Conservation (phyloP, 2,329 filamentous ascomycete genomes). For the Fusarium mundagurra region DNA sequence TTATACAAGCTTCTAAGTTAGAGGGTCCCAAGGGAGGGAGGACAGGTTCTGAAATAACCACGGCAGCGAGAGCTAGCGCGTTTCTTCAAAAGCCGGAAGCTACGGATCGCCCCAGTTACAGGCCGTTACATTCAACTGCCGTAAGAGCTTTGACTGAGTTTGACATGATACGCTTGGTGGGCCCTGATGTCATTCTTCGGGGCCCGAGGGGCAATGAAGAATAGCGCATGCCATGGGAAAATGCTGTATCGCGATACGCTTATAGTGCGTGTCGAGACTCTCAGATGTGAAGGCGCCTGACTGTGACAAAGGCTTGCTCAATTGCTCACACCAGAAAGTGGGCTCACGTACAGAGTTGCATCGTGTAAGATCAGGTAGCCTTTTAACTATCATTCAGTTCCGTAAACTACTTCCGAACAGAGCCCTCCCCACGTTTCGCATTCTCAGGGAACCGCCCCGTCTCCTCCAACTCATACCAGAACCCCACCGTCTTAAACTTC, state of each 20-base stretch:
- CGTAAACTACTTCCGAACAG: not conserved
- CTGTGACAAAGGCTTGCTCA: too few species aligned
- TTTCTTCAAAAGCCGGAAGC: not conserved
- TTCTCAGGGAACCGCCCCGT: not conserved
- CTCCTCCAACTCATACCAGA: not conserved
- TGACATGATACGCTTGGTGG: not conserved
- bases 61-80: not conserved
- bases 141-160: not conserved
- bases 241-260: too few species aligned
- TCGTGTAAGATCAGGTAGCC: too few species aligned
- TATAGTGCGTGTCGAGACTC: too few species aligned
- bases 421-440: not conserved
- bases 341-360: not conserved
- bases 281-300: not conserved
- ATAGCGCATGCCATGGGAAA: not conserved
- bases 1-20: not conserved
- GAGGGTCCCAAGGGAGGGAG: rapidly evolving
- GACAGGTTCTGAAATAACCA: not conserved
- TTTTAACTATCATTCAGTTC: rapidly evolving
- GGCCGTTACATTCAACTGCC: not conserved
- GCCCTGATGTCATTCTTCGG: not conserved
- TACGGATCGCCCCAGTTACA: not conserved
- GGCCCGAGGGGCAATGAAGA: too few species aligned
- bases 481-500: not conserved
- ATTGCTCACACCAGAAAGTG: too few species aligned